A percentile compares a stretch with the other conserved stretches of the same genome.
Evolutionary conservation across 257 asterid species (phyloP).

Genomic region (Paraleonurus japonicus): DNA sequence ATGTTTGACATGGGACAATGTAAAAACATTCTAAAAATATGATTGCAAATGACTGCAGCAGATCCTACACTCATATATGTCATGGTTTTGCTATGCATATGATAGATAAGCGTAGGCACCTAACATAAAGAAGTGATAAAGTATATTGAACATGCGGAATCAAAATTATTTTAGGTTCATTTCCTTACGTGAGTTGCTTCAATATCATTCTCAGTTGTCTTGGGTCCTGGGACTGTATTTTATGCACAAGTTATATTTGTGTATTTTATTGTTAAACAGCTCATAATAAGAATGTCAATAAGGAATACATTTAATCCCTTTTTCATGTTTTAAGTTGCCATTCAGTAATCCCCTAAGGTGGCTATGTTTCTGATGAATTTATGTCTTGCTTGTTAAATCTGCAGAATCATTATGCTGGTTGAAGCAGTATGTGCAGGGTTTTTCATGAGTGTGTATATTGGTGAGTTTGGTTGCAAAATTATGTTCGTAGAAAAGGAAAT

Average conservation of each 20-base stretch:
- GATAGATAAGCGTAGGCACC: constrained; percentile 14
- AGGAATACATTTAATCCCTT: constrained; percentile 10
- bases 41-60: background rate
- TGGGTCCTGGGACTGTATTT: constrained; percentile 2
- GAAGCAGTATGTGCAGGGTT: constrained; percentile 89
- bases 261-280: constrained; percentile 8
- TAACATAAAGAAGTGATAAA: constrained; percentile 11
- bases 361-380: constrained; percentile 31
- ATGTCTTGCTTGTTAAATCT: constrained; percentile 32
- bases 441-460: constrained; percentile 76
- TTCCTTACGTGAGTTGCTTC: constrained; percentile 6
- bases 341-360: constrained; percentile 16
- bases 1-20: constrained; percentile 16
- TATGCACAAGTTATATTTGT: background rate
- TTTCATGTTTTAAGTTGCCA: constrained; percentile 18
- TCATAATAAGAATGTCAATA: background rate
- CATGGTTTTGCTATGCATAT: constrained; percentile 17
- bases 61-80: background rate
- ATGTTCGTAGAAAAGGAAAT: constrained; percentile 17
- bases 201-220: constrained; percentile 3
- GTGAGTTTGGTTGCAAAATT: constrained; percentile 51
- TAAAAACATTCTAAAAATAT: constrained; percentile 9
- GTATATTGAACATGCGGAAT: background rate
- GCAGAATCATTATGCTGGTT: constrained; percentile 85
- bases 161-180: constrained; percentile 17